A percentile compares a stretch with the other conserved stretches of the same genome.
phyloP scores from a whole-genome alignment of 2,329 filamentous ascomycete species.

The Lachnellula suecica region DNA sequence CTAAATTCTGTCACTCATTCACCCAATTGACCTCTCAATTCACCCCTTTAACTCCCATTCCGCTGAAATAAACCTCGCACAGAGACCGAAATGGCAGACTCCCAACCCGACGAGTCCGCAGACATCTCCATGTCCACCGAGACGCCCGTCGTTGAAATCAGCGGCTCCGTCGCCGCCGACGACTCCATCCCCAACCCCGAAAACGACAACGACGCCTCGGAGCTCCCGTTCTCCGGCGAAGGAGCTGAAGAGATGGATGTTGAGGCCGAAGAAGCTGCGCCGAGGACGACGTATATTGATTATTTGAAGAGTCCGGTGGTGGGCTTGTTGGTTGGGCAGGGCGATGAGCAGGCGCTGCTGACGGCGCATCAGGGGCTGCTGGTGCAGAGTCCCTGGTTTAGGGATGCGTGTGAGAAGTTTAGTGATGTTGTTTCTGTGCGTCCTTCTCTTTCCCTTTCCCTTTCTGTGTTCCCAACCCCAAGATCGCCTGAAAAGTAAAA shows the following conservation, averaged over 20 bases:
- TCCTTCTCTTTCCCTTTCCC: conserved; percentile 14
- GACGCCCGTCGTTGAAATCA: conserved; percentile 27
- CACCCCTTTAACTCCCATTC: background rate
- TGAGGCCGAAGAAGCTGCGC: conserved; percentile 18
- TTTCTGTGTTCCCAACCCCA: background rate
- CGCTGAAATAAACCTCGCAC: too few relatives aligned
- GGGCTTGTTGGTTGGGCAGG: conserved; percentile 63
- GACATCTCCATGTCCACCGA: conserved; percentile 31
- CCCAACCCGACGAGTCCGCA: conserved; percentile 15
- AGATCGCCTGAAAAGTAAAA: background rate
- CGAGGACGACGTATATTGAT: conserved; percentile 44
- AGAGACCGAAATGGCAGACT: conserved; percentile 8
- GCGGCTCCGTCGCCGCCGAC: too few relatives aligned
- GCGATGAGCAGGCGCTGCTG: conserved; percentile 60
- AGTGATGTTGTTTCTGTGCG: conserved; percentile 58
- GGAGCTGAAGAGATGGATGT: conserved; percentile 7
- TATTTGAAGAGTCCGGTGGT: conserved; percentile 71
- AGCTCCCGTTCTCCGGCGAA: too few relatives aligned
- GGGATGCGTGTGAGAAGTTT: conserved; percentile 60
- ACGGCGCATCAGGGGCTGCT: conserved; percentile 81
- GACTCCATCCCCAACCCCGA: too few relatives aligned
- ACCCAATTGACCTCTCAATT: background rate
- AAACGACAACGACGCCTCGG: too few relatives aligned
- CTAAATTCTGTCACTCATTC: conserved; percentile 2
- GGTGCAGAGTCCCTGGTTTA: conserved; percentile 71